These are phyloP conservation scores for Boletus subcaerulescens DNA, from an alignment of 768 basidiomycete genomes.

Conservation along the genomic window DNA sequence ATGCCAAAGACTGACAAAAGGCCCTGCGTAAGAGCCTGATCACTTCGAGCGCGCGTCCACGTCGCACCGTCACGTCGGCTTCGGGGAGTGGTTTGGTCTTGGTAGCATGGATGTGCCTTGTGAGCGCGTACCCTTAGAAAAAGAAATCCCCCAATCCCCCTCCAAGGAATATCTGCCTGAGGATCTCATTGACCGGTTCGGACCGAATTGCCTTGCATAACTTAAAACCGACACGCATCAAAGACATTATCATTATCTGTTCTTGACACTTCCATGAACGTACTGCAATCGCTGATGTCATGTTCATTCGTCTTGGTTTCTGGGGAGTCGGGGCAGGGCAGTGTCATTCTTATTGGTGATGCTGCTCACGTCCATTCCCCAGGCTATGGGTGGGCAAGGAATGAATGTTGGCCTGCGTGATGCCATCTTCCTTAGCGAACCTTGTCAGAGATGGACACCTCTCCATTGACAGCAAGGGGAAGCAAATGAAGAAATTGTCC, in stretches of 20 bases:
- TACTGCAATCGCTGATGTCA: conserved; percentile 40
- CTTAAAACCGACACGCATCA: conserved; percentile 26
- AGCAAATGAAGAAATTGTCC: conserved; percentile 34
- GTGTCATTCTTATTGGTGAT: conserved; percentile 34
- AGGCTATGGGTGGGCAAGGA: conserved; percentile 53
- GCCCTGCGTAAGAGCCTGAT: conserved; percentile 41
- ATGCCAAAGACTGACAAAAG: conserved; percentile 25
- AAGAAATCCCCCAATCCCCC: conserved; percentile 34
- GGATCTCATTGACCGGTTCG: conserved; percentile 43
- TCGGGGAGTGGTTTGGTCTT: conserved; percentile 5
- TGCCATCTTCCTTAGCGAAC: conserved; percentile 44
- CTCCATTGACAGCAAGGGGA: conserved; percentile 26
- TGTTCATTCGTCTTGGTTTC: conserved; percentile 31
- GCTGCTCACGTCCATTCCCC: conserved; percentile 53
- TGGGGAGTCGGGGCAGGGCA: conserved; percentile 3
- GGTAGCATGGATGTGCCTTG: conserved; percentile 29
- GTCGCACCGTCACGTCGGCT: conserved; percentile 32
- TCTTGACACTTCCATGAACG: conserved; percentile 43
- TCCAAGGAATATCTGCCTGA: no score
- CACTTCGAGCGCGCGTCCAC: conserved; percentile 37
- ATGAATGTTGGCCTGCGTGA: conserved; percentile 57
- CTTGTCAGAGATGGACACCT: no score
- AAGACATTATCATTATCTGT: conserved; percentile 42
- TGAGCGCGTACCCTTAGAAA: conserved; percentile 35
- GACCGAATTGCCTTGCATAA: conserved; percentile 29